These are phyloP conservation scores for Coccomyxa subellipsoidea DNA, from an alignment of 163 green algal genomes.

Conservation along the genomic window DNA sequence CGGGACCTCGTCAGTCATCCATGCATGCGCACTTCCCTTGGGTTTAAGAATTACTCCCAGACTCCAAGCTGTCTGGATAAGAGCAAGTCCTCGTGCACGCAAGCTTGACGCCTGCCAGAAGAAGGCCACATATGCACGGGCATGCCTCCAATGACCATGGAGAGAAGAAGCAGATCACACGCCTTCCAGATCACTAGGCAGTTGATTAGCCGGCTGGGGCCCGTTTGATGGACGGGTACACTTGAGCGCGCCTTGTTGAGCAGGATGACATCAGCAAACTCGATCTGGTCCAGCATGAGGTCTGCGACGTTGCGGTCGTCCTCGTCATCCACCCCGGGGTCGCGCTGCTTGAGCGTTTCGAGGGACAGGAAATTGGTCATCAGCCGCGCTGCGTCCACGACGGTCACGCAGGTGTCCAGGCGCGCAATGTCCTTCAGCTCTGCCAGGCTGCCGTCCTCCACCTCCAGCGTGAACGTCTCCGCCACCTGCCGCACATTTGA, in stretches of 20 bases:
- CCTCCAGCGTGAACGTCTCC: neutral
- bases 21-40: neutral
- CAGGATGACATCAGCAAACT: constrained; percentile 8
- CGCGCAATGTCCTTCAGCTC: neutral
- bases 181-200: no score
- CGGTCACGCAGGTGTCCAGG: constrained; percentile 49
- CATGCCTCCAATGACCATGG: no score
- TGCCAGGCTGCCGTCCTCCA: neutral
- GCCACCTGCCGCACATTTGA: neutral
- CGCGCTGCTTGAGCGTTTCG: neutral
- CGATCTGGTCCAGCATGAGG: constrained; percentile 55
- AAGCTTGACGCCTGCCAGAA: no score
- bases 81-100: no score
- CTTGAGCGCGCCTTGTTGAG: constrained; percentile 8
- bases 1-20: neutral
- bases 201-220: no score
- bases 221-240: no score
- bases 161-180: no score
- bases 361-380: neutral
- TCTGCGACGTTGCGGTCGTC: constrained; percentile 58
- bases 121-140: no score
- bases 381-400: constrained; percentile 57
- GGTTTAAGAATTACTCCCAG: no score
- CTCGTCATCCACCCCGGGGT: constrained; percentile 8
- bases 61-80: no score